Conservation (phyloP, 116 monocot genomes). For the Zostera marina region DNA sequence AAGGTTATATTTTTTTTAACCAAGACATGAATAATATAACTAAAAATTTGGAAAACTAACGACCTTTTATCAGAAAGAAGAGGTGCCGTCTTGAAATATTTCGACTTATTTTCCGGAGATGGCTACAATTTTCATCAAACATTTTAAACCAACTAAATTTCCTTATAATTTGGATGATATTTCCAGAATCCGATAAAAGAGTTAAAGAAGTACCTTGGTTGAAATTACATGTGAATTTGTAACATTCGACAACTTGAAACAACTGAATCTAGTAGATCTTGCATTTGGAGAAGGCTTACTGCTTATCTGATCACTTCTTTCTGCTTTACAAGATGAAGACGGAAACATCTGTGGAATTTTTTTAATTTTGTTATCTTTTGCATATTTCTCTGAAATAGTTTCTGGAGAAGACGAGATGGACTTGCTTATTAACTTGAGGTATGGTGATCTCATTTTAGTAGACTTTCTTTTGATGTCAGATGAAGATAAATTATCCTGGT, state of each 20-base stretch:
- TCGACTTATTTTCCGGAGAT: neutral
- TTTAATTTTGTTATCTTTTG: neutral
- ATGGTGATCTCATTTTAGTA: neutral
- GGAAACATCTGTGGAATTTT: slow-evolving; percentile 2
- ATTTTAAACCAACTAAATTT: neutral
- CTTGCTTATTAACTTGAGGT: slow-evolving; percentile 1
- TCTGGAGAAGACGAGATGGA: neutral
- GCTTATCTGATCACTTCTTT: neutral
- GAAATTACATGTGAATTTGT: slow-evolving; percentile 1
- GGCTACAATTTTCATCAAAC: neutral
- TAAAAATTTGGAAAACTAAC: too few relatives aligned
- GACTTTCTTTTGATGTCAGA: slow-evolving; percentile 4
- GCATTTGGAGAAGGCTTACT: slow-evolving; percentile 2
- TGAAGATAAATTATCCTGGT: slow-evolving; percentile 5
- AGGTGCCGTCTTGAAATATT: neutral
- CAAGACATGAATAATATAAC: too few relatives aligned
- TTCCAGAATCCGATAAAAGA: neutral
- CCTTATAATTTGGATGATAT: neutral
- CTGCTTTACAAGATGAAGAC: neutral
- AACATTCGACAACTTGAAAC: slow-evolving; percentile 1
- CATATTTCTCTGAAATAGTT: neutral
- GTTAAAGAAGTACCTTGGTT: slow-evolving; percentile 7
- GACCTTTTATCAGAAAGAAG: slow-evolving; percentile 8
- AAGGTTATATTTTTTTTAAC: too few relatives aligned
- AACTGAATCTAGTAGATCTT: neutral